Base-by-base conservation (phyloP, 2,329 filamentous ascomycete species). In the Drechslera avenae region DNA sequence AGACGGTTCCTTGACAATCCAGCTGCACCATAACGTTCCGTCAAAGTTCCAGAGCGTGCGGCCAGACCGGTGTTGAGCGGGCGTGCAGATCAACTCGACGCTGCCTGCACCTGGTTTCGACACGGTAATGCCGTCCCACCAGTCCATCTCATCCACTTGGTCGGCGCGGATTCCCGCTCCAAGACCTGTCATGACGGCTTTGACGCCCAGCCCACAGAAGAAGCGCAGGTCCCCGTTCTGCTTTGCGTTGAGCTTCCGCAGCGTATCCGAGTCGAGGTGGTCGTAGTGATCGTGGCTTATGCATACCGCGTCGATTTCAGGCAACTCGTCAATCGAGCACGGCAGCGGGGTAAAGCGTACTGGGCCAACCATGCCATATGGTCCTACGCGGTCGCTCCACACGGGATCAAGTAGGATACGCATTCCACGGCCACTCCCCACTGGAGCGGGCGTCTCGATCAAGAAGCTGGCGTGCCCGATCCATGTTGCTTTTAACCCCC, bases 271-370 rank as follows among this genome's bases (percentile, higher is more conserved):
- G 52, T 83, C 80, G 41, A 83, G 71, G 52, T 84, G 81, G 56
- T 84, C 81, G 57, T 82, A 83, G 59, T 84, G 81, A 56, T 83
- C 80, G 62, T 84, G 82, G 46, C 76, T 80, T 39, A 84, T 81
- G 50, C 76, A 68, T 3, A 84, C 73, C 2, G 79, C 62, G 47
- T 84, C 81, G 8, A 83, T 68, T 2, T 79, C 73, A 0, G 81
- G 81, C 2, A 83, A 60, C 14, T 82, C 79, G 2, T 77, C 69
- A 2, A 81, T 58, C 0, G 63, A 57, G 59, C 81, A 83, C 1
- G 81, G 81, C 3, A 79, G 72, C 3, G 77, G 79, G 12, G 77
- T 79, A 46, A 82, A 82, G 28, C 81, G 72, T 42, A 80, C 78
- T 0, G 82, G 82, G 0, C 81, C 81, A 1, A 77, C 58, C 46